Evolutionary conservation across 2,329 filamentous ascomycete genomes (phyloP).

Genomic region (Chalaropsis ovoidea): DNA sequence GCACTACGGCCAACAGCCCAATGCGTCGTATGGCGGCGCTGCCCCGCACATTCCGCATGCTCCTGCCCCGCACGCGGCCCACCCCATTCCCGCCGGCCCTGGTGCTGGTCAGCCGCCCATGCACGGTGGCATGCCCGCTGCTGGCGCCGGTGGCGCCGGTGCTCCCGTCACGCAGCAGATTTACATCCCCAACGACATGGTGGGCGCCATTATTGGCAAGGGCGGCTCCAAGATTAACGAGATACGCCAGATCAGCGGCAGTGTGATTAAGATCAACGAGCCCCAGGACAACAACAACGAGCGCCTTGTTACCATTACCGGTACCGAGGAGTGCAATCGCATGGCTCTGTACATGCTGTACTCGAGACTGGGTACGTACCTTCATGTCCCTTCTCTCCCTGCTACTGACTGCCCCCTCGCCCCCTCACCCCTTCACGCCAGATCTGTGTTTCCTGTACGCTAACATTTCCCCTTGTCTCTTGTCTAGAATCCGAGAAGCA

Average conservation of each 20-base stretch:
- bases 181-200: slow-evolving; percentile 99
- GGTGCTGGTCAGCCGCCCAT: slow-evolving; percentile 53
- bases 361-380: slow-evolving; percentile 70
- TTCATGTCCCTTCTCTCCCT: background rate
- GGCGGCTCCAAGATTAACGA: slow-evolving; percentile 99
- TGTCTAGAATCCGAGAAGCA: slow-evolving; percentile 39
- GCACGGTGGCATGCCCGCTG: slow-evolving; percentile 47
- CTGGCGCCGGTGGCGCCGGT: slow-evolving; percentile 45
- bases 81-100: slow-evolving; percentile 41
- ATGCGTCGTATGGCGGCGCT: slow-evolving; percentile 59
- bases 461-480: slow-evolving; percentile 26
- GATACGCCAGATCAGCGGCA: slow-evolving; percentile 90
- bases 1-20: slow-evolving; percentile 68
- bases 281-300: slow-evolving; percentile 99
- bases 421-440: too few species aligned
- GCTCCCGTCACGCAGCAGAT: slow-evolving; percentile 89
- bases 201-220: slow-evolving; percentile 97
- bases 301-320: slow-evolving; percentile 90
- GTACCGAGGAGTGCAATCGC: slow-evolving; percentile 95
- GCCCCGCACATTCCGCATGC: slow-evolving; percentile 67
- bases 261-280: slow-evolving; percentile 99
- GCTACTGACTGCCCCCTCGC: background rate
- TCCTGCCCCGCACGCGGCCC: slow-evolving; percentile 49
- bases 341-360: slow-evolving; percentile 99
- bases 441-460: background rate